Base-by-base conservation (phyloP, 176 grass and related monocot species). In the Metroxylon sagu region DNA sequence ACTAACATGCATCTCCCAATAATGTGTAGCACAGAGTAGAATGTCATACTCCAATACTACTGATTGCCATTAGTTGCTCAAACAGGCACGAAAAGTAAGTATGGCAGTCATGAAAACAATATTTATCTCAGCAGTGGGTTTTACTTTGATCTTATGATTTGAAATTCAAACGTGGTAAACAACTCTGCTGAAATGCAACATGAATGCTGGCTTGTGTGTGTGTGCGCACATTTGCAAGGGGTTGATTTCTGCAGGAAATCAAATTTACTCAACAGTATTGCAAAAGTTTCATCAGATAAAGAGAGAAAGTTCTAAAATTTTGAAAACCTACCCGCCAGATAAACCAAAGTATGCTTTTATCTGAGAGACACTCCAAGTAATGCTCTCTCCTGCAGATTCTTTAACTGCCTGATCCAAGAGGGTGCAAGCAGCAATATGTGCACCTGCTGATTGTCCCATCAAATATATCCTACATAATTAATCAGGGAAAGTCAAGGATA, bases 381-480 rank as follows among this genome's bases (percentile, higher is more conserved):
- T 69, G 30, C 62, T 70, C 21, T 92, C 70, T 29, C 82, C 84
- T 19, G 71, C 67, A 53, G 87, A 69, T 83, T 98, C 84, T 74
- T 67, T 92, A 57, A 79, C 50, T 78, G 84, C 79, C 54, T 92
- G 87, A 54, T 76, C 70, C 76, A 98, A 61, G 50, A 92, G 87
- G 39, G 60, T 62, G 74, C 93, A 92, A 17, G 93, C 87, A 64
- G 84, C 58, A 66, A 98, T 98, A 80, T 98, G 93, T 67, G 93
- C 87, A 71, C 93, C 93, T 61, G 93, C 87, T 66, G 93, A 98
- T 72, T 98, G 93, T 18, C 93, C 93, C 81, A 98, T 92, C 70
- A 98, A 79, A 78, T 92, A 85, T 53, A 98, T 78, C 76, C 93
- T 98, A 65, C 48, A 79, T 6, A 50, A 70, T 60, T 49, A 74